Evolutionary conservation across 164 flowering plant genomes (phyloP), one percentile per base, ranked within the genome.

Genomic region (Macadamia tetraphylla): DNA sequence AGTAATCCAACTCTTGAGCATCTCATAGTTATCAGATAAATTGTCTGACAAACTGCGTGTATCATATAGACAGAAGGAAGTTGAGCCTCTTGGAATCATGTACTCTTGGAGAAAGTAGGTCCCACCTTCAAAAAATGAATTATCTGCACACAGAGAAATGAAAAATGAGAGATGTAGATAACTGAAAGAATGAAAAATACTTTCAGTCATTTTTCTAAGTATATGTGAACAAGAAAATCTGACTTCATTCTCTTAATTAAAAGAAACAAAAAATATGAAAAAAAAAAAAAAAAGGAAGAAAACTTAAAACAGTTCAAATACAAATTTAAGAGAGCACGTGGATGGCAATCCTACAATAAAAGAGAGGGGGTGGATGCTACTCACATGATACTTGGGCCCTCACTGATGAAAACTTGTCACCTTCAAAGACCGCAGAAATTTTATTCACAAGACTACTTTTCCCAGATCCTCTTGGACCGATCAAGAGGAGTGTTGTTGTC

Each of bases 381-480:
- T 14, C 78, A 92, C 98, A 80, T 70, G 94, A 80, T 48, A 88
- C 87, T 83, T 88, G 94, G 14, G 96, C 96, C 74, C 91, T 86
- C 52, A 74, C 85, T 29, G 91, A 32, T 11, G 81, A 73, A 76
- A 86, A 80, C 43, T 72, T 73, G 76, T 82, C 85, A 63, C 77
- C 81, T 66, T 89, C 93, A 63, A 92, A 78, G 67, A 80, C 80
- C 73, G 78, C 82, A 3, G 89, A 86, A 43, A 92, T 87, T 73
- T 73, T 81, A 71, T 92, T 90, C 40, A 92, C 73, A 67, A 92
- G 93, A 70, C 86, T 86, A 75, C 98, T 92, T 73, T 92, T 92
- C 48, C 98, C 98, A 40, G 93, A 88, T 60, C 92, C 87, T 74
- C 76, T 81, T 18, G 87, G 93, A 67, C 98, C 96, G 73, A 92